Conservation (phyloP, 2,329 filamentous ascomycete genomes). For the Epichloe gansuensis region DNA sequence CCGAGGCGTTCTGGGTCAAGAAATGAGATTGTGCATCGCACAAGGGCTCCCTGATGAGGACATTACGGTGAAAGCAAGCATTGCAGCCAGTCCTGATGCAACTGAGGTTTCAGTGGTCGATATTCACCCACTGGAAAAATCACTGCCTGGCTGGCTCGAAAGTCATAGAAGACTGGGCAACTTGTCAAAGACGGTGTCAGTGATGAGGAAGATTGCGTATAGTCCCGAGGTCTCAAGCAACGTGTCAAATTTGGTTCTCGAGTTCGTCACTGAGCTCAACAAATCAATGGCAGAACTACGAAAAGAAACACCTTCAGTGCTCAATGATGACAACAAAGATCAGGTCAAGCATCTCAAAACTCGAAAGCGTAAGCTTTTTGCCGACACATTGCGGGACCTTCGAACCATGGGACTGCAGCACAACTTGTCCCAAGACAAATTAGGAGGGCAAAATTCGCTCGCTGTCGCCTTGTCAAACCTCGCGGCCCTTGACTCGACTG, state of each 20-base stretch:
- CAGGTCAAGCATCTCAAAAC: constrained; percentile 79
- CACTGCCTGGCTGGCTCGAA: constrained; percentile 25
- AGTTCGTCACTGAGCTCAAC: constrained; percentile 57
- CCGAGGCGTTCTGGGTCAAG: constrained; percentile 61
- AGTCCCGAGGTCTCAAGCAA: constrained; percentile 40
- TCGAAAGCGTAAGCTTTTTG: constrained; percentile 79
- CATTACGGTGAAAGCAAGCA: constrained; percentile 7
- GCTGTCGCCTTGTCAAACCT: constrained; percentile 54
- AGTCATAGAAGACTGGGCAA: constrained; percentile 58
- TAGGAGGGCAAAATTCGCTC: constrained; percentile 61
- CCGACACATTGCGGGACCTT: constrained; percentile 71
- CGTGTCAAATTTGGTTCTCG: constrained; percentile 46
- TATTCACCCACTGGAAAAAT: constrained; percentile 11
- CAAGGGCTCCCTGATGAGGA: constrained; percentile 44
- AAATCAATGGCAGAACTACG: constrained; percentile 59
- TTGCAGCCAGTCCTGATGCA: constrained; percentile 1
- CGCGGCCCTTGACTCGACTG: constrained; percentile 24
- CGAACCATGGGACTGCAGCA: constrained; percentile 81
- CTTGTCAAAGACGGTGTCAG: constrained; percentile 52
- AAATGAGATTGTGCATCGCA: constrained; percentile 53
- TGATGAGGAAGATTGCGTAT: constrained; percentile 55
- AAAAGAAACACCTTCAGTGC: constrained; percentile 66
- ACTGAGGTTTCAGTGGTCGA: constrained; percentile 8
- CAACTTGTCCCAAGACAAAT: constrained; percentile 61
- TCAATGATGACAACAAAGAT: constrained; percentile 79